Base-by-base conservation (phyloP, 2,329 filamentous ascomycete genomes). In the Pestalotiopsis sp. region DNA sequence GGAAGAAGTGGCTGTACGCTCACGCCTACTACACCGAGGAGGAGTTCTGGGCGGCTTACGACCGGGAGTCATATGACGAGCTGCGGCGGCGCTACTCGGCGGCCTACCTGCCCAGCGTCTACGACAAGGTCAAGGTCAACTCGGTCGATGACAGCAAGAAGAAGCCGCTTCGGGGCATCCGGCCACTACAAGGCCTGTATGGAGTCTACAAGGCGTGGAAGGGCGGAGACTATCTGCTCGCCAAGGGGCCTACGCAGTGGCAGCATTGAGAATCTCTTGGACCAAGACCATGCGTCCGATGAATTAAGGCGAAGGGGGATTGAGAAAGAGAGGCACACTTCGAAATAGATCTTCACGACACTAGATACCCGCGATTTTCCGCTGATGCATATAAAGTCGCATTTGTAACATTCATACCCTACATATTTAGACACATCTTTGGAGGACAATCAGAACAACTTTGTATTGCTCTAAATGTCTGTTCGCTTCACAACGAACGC, bases 1-100 rank as follows among this genome's bases (percentile, higher is more conserved):
- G 91, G 5, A 90, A 88, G 82, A 92, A 92, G 78, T 92, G 89
- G 82, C 79, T 93, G 1, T 93, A 93, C 71, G 90, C 90, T 0
- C 90, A 92, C 68, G 88, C 89, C 0, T 92, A 90, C 77, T 92
- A 92, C 76, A 87, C 84, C 3, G 87, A 91, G 75, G 84, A 87
- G 0, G 91, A 93, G 71, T 93, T 93, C 76, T 92, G 91, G 90
- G 77, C 81, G 11, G 83, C 87, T 66, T 93, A 92, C 70, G 86
- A 91, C 75, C 81, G 83, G 49, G 73, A 80, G 7, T 87, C 87
- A 74, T 92, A 93, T 70, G 86, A 91, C 59, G 77, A 75, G 2
- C 78, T 92, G 66, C 80, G 91, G 20, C 76, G 78, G 27, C 88
- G 86, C 74, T 93, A 92, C 74, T 79, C 82, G 4, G 91, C 91